Conservation (phyloP, 2,329 filamentous ascomycete species). For the Ascochyta rabiei region DNA sequence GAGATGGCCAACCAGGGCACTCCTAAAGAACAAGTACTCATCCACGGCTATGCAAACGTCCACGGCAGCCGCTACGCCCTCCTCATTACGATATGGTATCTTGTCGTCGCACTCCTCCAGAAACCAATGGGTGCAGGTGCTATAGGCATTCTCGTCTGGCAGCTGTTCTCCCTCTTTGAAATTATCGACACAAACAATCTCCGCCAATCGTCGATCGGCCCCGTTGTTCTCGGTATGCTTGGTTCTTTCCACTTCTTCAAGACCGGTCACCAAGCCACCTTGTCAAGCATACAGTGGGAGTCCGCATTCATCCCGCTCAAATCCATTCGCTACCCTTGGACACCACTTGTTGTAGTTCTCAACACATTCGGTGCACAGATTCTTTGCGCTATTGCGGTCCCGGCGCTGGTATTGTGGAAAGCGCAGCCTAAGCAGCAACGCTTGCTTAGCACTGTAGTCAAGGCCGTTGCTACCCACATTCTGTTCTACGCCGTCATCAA, state of each 20-base stretch:
- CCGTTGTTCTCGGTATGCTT: slow-evolving; percentile 82
- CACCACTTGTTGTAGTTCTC: slow-evolving; percentile 76
- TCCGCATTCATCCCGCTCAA: slow-evolving; percentile 87
- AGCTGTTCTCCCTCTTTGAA: slow-evolving; percentile 78
- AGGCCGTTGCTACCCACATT: slow-evolving; percentile 75
- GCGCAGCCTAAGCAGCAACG: slow-evolving; percentile 70
- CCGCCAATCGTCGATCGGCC: slow-evolving; percentile 76
- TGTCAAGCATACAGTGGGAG: slow-evolving; percentile 94
- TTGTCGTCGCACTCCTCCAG: slow-evolving; percentile 78
- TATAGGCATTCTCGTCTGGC: slow-evolving; percentile 82
- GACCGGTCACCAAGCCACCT: slow-evolving; percentile 90
- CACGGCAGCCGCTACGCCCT: slow-evolving; percentile 90
- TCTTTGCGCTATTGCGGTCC: slow-evolving; percentile 77
- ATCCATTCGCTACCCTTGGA: slow-evolving; percentile 86
- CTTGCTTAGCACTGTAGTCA: slow-evolving; percentile 72
- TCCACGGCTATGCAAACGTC: slow-evolving; percentile 91
- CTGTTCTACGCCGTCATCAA: slow-evolving; percentile 83
- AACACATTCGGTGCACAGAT: slow-evolving; percentile 94
- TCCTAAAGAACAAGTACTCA: slow-evolving; percentile 64
- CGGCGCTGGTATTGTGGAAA: slow-evolving; percentile 88
- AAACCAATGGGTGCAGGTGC: slow-evolving; percentile 94
- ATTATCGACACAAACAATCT: slow-evolving; percentile 67
- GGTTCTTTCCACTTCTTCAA: slow-evolving; percentile 97
- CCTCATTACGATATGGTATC: slow-evolving; percentile 77
- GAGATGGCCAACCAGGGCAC: slow-evolving; percentile 47